Percentiles rank a stretch among this genome's conserved stretches.
These are phyloP conservation scores for Fusarium sp. DNA, from an alignment of 2,329 filamentous ascomycete genomes.

Conservation along the genomic window DNA sequence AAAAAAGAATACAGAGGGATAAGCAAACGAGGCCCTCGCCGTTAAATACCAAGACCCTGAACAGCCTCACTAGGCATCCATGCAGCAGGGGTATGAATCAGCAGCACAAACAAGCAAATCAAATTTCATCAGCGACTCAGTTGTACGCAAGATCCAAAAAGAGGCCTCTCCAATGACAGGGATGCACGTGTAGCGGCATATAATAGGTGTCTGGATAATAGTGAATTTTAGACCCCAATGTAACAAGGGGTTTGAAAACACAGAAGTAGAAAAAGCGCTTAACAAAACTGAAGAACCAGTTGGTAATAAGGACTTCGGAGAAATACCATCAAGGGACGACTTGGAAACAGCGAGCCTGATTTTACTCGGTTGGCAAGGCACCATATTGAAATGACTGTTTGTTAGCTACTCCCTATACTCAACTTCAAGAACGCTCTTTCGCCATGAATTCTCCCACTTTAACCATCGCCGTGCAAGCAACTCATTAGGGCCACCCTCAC, in stretches of 20 bases:
- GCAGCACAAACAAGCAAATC: conserved; percentile 7
- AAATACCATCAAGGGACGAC: no score
- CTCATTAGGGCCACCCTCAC: no score
- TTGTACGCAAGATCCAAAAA: conserved; percentile 11
- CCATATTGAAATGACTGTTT: no score
- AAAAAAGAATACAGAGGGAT: not conserved
- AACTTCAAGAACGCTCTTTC: no score
- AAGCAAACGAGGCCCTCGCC: not conserved
- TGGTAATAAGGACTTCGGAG: no score
- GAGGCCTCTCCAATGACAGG: conserved; percentile 20
- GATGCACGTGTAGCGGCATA: not conserved
- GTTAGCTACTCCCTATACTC: no score
- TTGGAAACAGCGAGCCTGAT: no score
- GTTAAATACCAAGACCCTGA: not conserved
- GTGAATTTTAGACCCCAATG: not conserved
- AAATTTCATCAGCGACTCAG: not conserved
- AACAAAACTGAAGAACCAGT: no score
- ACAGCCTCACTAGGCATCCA: conserved; percentile 11
- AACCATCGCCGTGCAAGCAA: no score
- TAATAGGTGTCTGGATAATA: not conserved
- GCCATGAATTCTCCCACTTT: no score
- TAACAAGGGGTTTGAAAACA: not conserved
- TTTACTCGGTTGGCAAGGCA: no score
- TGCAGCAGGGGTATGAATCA: conserved; percentile 19
- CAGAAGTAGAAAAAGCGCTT: no score